Evolutionary conservation across 441 rosid genomes (phyloP).

Genomic region (Heliophila coronopifolia): DNA sequence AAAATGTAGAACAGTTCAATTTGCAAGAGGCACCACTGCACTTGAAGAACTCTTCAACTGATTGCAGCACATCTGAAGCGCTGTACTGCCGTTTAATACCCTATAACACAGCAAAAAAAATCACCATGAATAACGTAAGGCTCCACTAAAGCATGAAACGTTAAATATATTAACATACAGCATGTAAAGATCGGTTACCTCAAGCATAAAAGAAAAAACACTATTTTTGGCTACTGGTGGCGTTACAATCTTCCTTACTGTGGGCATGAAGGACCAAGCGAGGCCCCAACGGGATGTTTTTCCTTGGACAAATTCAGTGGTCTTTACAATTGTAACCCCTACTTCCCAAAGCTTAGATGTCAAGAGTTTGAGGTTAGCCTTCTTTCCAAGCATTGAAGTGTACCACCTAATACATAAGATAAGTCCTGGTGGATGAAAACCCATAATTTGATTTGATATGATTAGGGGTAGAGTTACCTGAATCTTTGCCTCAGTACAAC

Average conservation of each 20-base stretch:
- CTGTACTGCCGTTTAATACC: slow-evolving; percentile 66
- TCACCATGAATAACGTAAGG: slow-evolving; percentile 5
- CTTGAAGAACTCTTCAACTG: slow-evolving; percentile 56
- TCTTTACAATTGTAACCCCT: slow-evolving; percentile 69
- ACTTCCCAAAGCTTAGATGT: slow-evolving; percentile 66
- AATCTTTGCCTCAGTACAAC: slow-evolving; percentile 51
- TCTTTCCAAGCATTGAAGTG: slow-evolving; percentile 91
- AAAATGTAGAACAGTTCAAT: slow-evolving; percentile 51
- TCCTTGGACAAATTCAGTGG: slow-evolving; percentile 91
- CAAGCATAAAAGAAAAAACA: slow-evolving; percentile 61
- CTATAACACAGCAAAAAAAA: slow-evolving; percentile 30
- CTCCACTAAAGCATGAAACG: neutral
- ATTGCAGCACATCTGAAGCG: slow-evolving; percentile 62
- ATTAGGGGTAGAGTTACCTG: slow-evolving; percentile 33
- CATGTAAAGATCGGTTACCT: slow-evolving; percentile 37
- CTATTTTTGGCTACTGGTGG: slow-evolving; percentile 40
- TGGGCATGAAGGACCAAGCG: slow-evolving; percentile 85
- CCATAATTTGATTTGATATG: neutral
- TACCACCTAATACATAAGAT: slow-evolving; percentile 52
- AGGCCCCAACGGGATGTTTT: slow-evolving; percentile 92
- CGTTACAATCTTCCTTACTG: slow-evolving; percentile 51
- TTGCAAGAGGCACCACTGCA: slow-evolving; percentile 53
- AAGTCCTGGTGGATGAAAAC: slow-evolving; percentile 4
- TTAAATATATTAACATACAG: neutral
- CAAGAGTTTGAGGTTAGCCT: slow-evolving; percentile 65